Evolutionary conservation across 768 basidiomycete genomes (phyloP).

Genomic region (Melanogaster broomeanus): DNA sequence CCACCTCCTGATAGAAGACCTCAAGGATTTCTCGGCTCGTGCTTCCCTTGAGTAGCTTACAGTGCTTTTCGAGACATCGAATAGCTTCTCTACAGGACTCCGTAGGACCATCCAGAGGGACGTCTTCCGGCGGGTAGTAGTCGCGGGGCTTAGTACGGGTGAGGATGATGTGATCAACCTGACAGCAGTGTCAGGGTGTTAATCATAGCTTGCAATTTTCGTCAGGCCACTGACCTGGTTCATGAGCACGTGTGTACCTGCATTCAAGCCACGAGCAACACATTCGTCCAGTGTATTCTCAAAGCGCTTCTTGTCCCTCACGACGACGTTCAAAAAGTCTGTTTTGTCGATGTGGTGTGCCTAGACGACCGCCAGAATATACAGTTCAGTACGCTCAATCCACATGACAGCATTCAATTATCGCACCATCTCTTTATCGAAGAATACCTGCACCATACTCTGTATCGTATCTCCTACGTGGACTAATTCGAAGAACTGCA

Average conservation of each 20-base stretch:
- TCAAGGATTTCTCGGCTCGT: conserved; percentile 96
- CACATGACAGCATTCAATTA: background rate
- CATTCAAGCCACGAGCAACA: conserved; percentile 91
- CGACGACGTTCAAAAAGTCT: conserved; percentile 90
- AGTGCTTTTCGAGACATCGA: conserved; percentile 86
- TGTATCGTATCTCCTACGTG: conserved; percentile 98
- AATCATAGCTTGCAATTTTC: background rate
- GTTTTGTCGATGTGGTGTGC: conserved; percentile 87
- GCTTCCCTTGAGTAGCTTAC: conserved; percentile 87
- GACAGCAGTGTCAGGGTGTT: background rate
- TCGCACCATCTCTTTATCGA: conserved; percentile 92
- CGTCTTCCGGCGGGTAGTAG: conserved; percentile 87
- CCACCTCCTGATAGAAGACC: conserved; percentile 98
- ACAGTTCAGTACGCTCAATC: background rate
- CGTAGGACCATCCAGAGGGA: conserved; percentile 80
- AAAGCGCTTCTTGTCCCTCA: conserved; percentile 96
- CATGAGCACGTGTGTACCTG: conserved; percentile 95
- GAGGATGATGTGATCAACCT: conserved; percentile 93
- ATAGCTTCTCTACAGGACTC: conserved; percentile 89
- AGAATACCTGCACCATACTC: conserved; percentile 97
- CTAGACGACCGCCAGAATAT: conserved; percentile 35
- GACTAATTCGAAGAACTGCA: conserved; percentile 97
- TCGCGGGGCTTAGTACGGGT: conserved; percentile 81
- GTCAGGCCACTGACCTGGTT: conserved; percentile 64
- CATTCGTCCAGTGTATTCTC: conserved; percentile 91